Evolutionary conservation across 305 asterid genomes (phyloP), one percentile per base, ranked within the genome.

Genomic region (Monarda citriodora): DNA sequence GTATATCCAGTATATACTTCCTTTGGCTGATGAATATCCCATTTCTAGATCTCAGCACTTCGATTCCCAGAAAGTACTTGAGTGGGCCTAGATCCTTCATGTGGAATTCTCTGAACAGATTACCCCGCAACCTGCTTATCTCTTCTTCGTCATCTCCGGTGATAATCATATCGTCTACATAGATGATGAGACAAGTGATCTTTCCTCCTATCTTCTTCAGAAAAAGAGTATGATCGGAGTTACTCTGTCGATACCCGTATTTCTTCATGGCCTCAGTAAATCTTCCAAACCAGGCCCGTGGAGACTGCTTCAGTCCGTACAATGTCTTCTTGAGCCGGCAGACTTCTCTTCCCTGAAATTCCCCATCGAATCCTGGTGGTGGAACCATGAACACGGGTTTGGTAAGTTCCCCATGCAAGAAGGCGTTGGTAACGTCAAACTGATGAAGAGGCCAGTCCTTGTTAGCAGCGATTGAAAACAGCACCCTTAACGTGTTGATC

Each of bases 221-320:
- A 23, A 42, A 59, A 5, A 59, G 11, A n/a, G 53, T 44, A 5
- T 60, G 64, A 46, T 60, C 42, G 1, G 44, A 60, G 5, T 60
- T 60, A 6, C 34, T 29, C 14, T 60, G 44, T 1, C 9, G 17
- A n/a, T 18, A 60, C 4, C 54, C 54, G 31, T 26, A 21, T 34
- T 9, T 58, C 7, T 14, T 42, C 40, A 58, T 56, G 7, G 29
- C 18, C 1, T 0, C 1, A 7, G 31, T 58, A 16, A 58, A 58
- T 4, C 52, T 18, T 0, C 51, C 40, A 42, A 42, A 58, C 52
- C 40, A 58, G 1, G 52, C 51, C 12, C 46, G 5, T 0, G 49
- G 61, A 0, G 61, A 56, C 4, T 58, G 53, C 44, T 58, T 44
- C 2, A 42, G 15, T 0, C 64, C 64, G 25, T 49, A 49, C 12